Conservation (phyloP, 2,329 filamentous ascomycete genomes). For the Neofusicoccum umdonicola region DNA sequence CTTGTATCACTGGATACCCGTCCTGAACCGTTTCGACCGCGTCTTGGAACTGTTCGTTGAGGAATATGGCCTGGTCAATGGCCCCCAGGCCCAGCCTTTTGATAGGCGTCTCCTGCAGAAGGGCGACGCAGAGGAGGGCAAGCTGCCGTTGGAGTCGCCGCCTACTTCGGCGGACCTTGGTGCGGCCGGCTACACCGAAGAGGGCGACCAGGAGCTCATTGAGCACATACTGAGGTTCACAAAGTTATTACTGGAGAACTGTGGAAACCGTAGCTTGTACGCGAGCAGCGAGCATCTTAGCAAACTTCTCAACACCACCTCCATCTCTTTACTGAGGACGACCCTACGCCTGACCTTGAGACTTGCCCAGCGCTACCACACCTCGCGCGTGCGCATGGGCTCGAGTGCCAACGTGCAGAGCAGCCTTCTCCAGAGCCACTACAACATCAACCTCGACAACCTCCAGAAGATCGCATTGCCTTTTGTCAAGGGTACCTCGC, state of each 20-base stretch:
- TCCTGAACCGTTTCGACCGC: slow-evolving; percentile 89
- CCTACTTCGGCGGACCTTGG: slow-evolving; percentile 45
- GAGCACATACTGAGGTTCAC: slow-evolving; percentile 83
- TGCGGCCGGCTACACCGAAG: slow-evolving; percentile 62
- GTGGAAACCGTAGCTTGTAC: slow-evolving; percentile 94
- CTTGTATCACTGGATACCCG: slow-evolving; percentile 95
- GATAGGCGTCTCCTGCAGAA: slow-evolving; percentile 63
- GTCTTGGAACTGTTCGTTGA: slow-evolving; percentile 79
- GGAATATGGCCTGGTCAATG: slow-evolving; percentile 75
- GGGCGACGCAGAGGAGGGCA: slow-evolving; percentile 52
- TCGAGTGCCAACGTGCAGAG: slow-evolving; percentile 63
- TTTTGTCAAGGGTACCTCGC: slow-evolving; percentile 67
- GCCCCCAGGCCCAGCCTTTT: slow-evolving; percentile 78
- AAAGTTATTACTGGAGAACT: slow-evolving; percentile 84
- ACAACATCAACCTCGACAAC: slow-evolving; percentile 68
- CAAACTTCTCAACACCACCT: slow-evolving; percentile 84
- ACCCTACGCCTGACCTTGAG: slow-evolving; percentile 80
- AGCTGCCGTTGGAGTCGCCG: slow-evolving; percentile 23
- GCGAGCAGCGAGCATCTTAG: slow-evolving; percentile 89
- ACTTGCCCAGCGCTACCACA: slow-evolving; percentile 88
- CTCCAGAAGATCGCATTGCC: slow-evolving; percentile 80
- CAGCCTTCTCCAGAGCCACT: slow-evolving; percentile 79
- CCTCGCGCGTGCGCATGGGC: slow-evolving; percentile 73
- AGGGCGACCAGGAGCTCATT: slow-evolving; percentile 79
- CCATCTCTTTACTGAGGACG: slow-evolving; percentile 71